Percentiles rank a stretch among this genome's conserved stretches.
Conservation (phyloP, 441 rosid species). For the Macaranga tanarius region DNA sequence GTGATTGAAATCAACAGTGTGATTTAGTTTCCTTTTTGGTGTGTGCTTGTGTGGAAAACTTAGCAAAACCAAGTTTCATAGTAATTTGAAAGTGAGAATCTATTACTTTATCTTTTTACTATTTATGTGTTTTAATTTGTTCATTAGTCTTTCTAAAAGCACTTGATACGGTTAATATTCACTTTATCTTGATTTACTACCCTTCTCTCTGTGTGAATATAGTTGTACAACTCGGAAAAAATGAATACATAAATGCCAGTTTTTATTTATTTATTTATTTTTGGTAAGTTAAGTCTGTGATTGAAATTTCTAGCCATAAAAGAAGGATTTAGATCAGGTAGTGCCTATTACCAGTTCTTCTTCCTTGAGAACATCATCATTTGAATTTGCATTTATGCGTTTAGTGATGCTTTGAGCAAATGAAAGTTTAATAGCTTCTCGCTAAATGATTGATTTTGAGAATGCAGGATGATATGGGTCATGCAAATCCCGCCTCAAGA, state of each 20-base stretch:
- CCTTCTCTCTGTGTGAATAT: not conserved
- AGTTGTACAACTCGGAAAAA: not conserved
- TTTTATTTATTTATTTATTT: too few species aligned
- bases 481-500: constrained; percentile 38
- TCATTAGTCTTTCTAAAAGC: too few species aligned
- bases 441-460: constrained; percentile 18
- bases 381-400: constrained; percentile 2
- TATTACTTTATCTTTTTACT: not conserved
- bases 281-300: too few species aligned
- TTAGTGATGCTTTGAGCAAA: not conserved
- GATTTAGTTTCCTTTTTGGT: too few species aligned
- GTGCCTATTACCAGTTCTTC: not conserved
- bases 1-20: too few species aligned
- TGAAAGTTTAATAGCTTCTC: constrained; percentile 2
- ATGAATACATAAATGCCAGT: not conserved
- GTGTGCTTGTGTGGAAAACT: too few species aligned
- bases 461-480: constrained; percentile 57
- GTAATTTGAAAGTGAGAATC: not conserved
- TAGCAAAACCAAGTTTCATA: too few species aligned
- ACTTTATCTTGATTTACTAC: not conserved
- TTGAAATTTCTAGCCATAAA: constrained; percentile 4
- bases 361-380: not conserved
- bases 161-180: not conserved
- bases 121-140: not conserved
- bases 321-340: not conserved